Percentiles rank a stretch among this genome's conserved stretches.
phyloP scores from a whole-genome alignment of 768 basidiomycete genomes.

The Naganishia randhawae region DNA sequence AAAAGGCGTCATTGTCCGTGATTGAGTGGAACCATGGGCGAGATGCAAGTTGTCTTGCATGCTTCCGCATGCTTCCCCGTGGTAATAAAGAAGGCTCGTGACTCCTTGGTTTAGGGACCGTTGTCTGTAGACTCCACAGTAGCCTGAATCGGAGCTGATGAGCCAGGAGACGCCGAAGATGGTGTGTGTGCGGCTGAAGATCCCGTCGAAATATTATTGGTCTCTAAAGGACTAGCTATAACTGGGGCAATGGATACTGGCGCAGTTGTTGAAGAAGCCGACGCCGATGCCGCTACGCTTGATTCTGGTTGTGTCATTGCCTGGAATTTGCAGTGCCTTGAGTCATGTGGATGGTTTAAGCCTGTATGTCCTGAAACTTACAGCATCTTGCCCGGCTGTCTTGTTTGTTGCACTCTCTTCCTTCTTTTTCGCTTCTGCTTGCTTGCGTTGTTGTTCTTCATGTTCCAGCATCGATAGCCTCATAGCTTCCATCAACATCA shows the following conservation, averaged over 20 bases:
- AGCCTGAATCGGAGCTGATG: neutral
- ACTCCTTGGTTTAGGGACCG: neutral
- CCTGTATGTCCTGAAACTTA: neutral
- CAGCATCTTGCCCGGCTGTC: neutral
- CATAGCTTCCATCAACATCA: conserved; percentile 99
- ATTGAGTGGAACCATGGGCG: neutral
- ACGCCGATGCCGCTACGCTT: neutral
- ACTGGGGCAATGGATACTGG: neutral
- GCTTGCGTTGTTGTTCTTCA: conserved; percentile 75
- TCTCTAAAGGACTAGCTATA: neutral
- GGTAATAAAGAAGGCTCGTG: neutral
- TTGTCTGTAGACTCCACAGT: neutral
- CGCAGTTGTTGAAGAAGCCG: neutral
- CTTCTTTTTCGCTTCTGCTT: conserved; percentile 44
- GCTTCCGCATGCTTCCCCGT: neutral
- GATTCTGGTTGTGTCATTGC: neutral
- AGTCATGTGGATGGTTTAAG: neutral
- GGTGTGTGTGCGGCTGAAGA: neutral
- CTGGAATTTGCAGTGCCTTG: neutral
- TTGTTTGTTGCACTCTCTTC: neutral
- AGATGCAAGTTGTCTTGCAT: neutral
- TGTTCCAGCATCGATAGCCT: conserved; percentile 88
- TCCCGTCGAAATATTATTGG: neutral
- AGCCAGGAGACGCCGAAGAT: neutral
- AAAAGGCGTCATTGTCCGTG: neutral